Evolutionary conservation across 1,284 basidiomycete species (phyloP).

Genomic region (Ganoderma leucocontextum): DNA sequence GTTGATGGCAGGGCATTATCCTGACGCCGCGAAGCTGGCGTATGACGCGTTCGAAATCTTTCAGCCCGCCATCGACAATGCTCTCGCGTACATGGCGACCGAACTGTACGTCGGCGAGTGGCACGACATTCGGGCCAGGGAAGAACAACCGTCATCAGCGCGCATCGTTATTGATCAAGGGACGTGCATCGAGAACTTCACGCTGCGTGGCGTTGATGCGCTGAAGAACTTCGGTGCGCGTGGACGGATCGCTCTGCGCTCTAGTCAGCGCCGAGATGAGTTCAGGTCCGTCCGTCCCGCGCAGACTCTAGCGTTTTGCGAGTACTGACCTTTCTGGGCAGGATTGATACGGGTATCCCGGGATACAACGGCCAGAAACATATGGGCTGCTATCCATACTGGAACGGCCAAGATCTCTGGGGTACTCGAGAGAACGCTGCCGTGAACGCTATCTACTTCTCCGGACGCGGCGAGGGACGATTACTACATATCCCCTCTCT

Average conservation of each 20-base stretch:
- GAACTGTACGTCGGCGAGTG: constrained; percentile 48
- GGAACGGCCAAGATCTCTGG: constrained; percentile 38
- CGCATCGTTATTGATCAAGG: constrained; percentile 44
- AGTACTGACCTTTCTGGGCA: constrained; percentile 3
- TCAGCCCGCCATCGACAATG: constrained; percentile 50
- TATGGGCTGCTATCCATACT: constrained; percentile 38
- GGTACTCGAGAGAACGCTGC: constrained; percentile 32
- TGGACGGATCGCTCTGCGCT: constrained; percentile 44
- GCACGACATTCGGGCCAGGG: constrained; percentile 28
- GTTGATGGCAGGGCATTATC: constrained; percentile 52
- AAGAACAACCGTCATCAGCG: constrained; percentile 28
- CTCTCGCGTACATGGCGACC: constrained; percentile 42
- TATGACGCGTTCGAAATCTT: constrained; percentile 48
- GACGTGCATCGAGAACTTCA: constrained; percentile 42
- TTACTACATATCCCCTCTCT: constrained; percentile 7
- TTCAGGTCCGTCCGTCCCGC: constrained; percentile 43
- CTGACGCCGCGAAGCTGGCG: constrained; percentile 47
- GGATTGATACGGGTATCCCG: constrained; percentile 35
- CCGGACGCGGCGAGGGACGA: constrained; percentile 13
- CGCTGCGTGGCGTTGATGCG: constrained; percentile 45
- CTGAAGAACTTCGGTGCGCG: constrained; percentile 39
- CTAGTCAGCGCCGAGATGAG: constrained; percentile 47
- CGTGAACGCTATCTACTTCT: constrained; percentile 36
- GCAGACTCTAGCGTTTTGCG: not conserved
- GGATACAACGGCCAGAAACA: constrained; percentile 60